A percentile compares a stretch with the other conserved stretches of the same genome.
Conservation (phyloP, 768 basidiomycete genomes). For the Trametes gibbosa region DNA sequence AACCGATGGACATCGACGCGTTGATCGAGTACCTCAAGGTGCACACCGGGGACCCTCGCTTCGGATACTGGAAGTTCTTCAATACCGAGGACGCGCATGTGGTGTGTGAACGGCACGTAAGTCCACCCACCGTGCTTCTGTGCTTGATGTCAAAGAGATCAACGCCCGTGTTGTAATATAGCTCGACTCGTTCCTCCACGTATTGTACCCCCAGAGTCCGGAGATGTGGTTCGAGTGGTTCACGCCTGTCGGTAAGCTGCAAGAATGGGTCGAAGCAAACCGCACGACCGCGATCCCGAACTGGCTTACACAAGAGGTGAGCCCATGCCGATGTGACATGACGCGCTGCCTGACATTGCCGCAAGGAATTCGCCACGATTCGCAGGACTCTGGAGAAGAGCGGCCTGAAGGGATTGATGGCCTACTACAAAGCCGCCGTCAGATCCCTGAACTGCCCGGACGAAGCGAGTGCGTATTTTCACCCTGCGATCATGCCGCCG, state of each 20-base stretch:
- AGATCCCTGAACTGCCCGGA: conserved; percentile 27
- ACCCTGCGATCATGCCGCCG: neutral
- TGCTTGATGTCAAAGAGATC: too few relatives aligned
- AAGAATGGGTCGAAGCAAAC: conserved; percentile 29
- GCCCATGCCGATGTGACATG: neutral
- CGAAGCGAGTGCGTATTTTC: conserved; percentile 7
- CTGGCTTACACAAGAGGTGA: conserved; percentile 36
- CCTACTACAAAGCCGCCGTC: conserved; percentile 35
- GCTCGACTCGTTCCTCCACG: conserved; percentile 40
- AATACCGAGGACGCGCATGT: neutral
- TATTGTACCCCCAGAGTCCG: conserved; percentile 34
- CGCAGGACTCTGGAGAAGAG: conserved; percentile 28
- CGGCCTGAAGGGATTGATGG: conserved; percentile 33
- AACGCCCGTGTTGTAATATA: conserved; percentile 5
- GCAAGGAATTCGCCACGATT: conserved; percentile 20
- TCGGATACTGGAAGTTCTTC: conserved; percentile 41
- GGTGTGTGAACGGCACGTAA: conserved; percentile 3
- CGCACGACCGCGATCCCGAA: conserved; percentile 24
- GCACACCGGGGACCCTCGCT: neutral
- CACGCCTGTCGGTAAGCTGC: conserved; percentile 33
- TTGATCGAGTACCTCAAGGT: conserved; percentile 26
- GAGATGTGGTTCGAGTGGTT: conserved; percentile 35
- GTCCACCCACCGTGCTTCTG: neutral
- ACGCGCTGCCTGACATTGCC: conserved; percentile 2
- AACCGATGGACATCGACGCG: conserved; percentile 25